Conservation (phyloP, 192 early-diverging fungal species). For the Jimgerdemannia lactiflua region DNA sequence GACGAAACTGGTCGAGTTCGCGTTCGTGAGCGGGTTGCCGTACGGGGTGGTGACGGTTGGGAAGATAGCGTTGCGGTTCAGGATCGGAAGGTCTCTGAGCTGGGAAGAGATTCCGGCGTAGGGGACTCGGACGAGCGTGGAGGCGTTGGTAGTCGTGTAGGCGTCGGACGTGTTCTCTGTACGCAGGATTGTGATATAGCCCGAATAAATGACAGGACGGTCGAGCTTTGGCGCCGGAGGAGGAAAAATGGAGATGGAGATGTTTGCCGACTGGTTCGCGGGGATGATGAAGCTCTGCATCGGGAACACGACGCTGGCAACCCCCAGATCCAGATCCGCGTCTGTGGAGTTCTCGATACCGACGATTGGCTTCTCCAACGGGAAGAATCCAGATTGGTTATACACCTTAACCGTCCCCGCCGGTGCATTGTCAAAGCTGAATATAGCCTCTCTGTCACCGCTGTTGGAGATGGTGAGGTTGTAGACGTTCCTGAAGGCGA, state of each 20-base stretch:
- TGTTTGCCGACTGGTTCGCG: conserved; percentile 19
- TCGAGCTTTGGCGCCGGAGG: conserved; percentile 25
- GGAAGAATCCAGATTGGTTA: conserved; percentile 5
- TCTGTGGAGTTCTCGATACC: conserved; percentile 3
- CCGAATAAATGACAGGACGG: conserved; percentile 45
- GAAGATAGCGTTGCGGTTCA: conserved; percentile 16
- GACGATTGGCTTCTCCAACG: conserved; percentile 21
- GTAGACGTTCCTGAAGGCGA: conserved; percentile 19
- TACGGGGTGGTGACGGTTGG: conserved; percentile 3
- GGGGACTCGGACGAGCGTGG: conserved; percentile 13
- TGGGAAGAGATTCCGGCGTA: conserved; percentile 31
- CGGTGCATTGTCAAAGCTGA: conserved; percentile 30
- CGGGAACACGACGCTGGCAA: conserved; percentile 36
- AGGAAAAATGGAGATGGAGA: conserved; percentile 30
- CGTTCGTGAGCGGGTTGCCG: neutral
- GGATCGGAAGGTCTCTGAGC: conserved; percentile 22
- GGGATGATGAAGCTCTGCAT: conserved; percentile 19
- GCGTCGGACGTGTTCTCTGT: conserved; percentile 1
- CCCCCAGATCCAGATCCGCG: neutral
- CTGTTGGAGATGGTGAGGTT: conserved; percentile 40
- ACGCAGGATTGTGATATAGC: conserved; percentile 38
- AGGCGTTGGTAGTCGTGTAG: neutral
- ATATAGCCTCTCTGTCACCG: conserved; percentile 26
- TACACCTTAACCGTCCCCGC: conserved; percentile 42
- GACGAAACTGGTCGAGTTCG: neutral